Conservation (phyloP, 306 rosid species). For the Lathyrus aphaca region DNA sequence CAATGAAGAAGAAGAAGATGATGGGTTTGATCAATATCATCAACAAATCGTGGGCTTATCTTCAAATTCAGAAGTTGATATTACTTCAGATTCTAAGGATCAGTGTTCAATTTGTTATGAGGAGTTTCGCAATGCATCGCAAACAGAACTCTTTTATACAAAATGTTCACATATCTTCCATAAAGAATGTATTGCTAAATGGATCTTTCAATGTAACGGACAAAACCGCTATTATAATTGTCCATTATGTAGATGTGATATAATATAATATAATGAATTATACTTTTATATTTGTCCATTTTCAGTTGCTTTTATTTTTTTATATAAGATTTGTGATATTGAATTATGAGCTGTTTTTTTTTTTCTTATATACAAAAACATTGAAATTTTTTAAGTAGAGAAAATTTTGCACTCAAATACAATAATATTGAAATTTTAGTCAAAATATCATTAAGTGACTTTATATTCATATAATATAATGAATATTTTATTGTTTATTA, state of each 20-base stretch:
- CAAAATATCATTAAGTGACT: no score
- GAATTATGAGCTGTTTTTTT: no score
- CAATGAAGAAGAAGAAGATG: not conserved
- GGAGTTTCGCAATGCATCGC: not conserved
- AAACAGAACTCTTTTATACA: not conserved
- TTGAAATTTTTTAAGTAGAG: no score
- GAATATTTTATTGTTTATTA: no score
- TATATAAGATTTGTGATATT: no score
- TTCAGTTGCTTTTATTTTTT: no score
- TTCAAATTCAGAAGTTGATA: no score
- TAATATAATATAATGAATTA: not conserved
- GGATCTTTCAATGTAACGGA: not conserved
- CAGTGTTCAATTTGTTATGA: slow-evolving; percentile 3
- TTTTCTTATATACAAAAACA: no score
- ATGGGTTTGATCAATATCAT: not conserved
- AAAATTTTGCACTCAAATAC: no score
- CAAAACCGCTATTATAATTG: not conserved
- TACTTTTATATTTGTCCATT: no score
- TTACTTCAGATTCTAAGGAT: not conserved
- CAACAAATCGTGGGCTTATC: not conserved
- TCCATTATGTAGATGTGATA: not conserved
- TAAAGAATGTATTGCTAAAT: not conserved
- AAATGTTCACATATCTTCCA: not conserved
- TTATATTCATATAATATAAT: no score
- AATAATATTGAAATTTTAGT: no score